Conservation (phyloP, 176 grass and related monocot species). For the Phragmites australis region DNA sequence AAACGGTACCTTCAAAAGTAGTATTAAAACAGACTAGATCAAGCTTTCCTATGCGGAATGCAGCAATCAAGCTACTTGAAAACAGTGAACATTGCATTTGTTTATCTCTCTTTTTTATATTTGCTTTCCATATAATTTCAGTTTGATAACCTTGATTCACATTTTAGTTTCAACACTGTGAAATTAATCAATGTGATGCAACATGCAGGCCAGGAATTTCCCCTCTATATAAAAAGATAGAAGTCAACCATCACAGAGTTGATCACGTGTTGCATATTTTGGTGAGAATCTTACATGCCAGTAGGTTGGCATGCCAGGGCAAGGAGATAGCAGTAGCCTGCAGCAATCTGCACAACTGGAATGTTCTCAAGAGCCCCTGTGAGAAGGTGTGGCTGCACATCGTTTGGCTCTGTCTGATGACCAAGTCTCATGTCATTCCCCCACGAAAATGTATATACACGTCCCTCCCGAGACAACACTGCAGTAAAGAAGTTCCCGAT, state of each 20-base stretch:
- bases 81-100: neutral
- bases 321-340: conserved; percentile 87
- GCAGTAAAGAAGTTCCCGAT: conserved; percentile 94
- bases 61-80: neutral
- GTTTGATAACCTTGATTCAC: neutral
- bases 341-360: conserved; percentile 83
- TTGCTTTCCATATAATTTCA: neutral
- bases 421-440: conserved; percentile 74
- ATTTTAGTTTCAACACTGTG: neutral
- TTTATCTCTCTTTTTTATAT: neutral
- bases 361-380: conserved; percentile 74
- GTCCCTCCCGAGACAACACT: conserved; percentile 80
- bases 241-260: conserved; percentile 14
- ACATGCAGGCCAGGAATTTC: neutral
- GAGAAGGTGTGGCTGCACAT: conserved; percentile 67
- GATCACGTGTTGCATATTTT: neutral
- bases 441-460: conserved; percentile 90
- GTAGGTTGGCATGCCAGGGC: conserved; percentile 74
- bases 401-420: conserved; percentile 78
- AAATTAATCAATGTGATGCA: neutral
- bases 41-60: neutral
- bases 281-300: conserved; percentile 69
- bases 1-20: neutral
- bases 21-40: neutral
- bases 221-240: neutral